Evolutionary conservation across 1,284 basidiomycete species (phyloP).

Genomic region (Anthracocystis setariae): DNA sequence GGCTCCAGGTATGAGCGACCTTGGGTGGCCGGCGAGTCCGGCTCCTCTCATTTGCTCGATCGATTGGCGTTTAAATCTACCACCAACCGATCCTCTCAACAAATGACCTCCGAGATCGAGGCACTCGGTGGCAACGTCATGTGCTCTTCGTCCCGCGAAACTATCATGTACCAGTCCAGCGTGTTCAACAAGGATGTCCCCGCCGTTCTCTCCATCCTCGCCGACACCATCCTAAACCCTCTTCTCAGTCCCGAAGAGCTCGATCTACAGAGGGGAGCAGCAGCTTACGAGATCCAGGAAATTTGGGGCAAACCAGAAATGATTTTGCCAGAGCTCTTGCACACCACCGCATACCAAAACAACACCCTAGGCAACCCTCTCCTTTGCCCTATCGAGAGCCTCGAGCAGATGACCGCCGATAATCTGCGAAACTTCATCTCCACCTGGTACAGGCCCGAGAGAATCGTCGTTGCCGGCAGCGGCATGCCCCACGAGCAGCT

Average conservation of each 20-base stretch:
- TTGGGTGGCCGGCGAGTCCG: conserved; percentile 73
- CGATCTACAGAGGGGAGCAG: conserved; percentile 83
- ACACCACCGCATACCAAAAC: conserved; percentile 82
- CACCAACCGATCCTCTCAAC: conserved; percentile 71
- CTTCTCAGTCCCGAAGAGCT: conserved; percentile 82
- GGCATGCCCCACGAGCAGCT: conserved; percentile 90
- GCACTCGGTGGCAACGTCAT: conserved; percentile 90
- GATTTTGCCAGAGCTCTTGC: conserved; percentile 91
- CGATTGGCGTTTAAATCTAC: conserved; percentile 91
- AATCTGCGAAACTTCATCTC: conserved; percentile 77
- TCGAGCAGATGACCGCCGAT: conserved; percentile 77
- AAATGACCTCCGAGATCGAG: conserved; percentile 86
- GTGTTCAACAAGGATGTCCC: conserved; percentile 87
- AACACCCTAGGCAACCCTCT: conserved; percentile 88
- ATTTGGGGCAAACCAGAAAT: conserved; percentile 89
- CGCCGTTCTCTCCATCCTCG: conserved; percentile 84
- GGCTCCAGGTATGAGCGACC: conserved; percentile 90
- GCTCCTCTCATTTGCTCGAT: conserved; percentile 90
- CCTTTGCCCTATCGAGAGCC: conserved; percentile 85
- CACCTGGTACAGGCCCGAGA: conserved; percentile 89
- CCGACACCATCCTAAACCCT: conserved; percentile 88
- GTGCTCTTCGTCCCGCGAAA: conserved; percentile 89
- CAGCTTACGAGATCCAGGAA: conserved; percentile 91
- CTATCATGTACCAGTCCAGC: conserved; percentile 97
- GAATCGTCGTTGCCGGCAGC: conserved; percentile 92